phyloP scores from a whole-genome alignment of 495 filamentous ascomycete species.

The Entonaema liquescens region DNA sequence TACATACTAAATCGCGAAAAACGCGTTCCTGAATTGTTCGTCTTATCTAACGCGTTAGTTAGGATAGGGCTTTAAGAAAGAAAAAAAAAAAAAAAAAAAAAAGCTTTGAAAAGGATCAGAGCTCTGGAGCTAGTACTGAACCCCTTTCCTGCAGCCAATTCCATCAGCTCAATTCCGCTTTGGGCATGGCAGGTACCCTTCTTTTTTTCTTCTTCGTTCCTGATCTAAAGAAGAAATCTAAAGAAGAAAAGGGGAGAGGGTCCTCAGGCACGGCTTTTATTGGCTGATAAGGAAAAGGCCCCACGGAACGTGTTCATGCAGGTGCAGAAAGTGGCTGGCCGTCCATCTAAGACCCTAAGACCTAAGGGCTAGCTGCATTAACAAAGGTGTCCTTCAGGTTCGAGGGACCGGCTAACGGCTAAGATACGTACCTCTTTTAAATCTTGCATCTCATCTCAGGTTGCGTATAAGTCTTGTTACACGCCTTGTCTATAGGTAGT shows the following conservation, averaged over 20 bases:
- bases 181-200: conserved; percentile 29
- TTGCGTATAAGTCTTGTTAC: not conserved
- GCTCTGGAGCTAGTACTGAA: conserved; percentile 8
- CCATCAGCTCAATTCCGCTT: conserved; percentile 24
- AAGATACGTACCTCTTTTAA: conserved; percentile 6
- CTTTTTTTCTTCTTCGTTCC: conserved; percentile 33
- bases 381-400: conserved; percentile 10
- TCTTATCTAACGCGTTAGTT: not conserved
- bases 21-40: not conserved
- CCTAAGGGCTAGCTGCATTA: conserved; percentile 38
- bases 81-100: not conserved
- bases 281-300: conserved; percentile 22
- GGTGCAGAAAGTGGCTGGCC: conserved; percentile 22
- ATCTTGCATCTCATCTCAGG: conserved; percentile 12
- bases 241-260: conserved; percentile 27
- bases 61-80: not conserved
- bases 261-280: conserved; percentile 19
- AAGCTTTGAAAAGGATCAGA: not conserved
- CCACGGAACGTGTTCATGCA: conserved; percentile 40
- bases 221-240: conserved; percentile 37
- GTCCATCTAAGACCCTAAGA: conserved; percentile 11
- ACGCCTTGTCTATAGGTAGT: conserved; percentile 12
- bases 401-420: conserved; percentile 1
- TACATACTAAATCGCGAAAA: not conserved
- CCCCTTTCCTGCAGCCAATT: conserved; percentile 32